Conservation (phyloP, 192 early-diverging fungal genomes). For the Coemansia sp. region DNA sequence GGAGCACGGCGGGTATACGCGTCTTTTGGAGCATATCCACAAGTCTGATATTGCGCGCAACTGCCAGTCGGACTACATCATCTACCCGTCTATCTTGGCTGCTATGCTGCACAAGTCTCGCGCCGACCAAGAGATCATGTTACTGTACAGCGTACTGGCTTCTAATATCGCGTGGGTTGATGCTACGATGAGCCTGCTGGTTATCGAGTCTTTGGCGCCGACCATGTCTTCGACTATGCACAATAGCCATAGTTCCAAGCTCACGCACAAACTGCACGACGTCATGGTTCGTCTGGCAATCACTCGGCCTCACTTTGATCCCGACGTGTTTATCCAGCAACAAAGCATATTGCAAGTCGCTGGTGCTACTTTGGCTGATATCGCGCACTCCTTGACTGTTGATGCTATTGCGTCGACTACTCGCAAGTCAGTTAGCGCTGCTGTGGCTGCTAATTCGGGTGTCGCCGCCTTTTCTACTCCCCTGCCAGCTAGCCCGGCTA, state of each 20-base stretch:
- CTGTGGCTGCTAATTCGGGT: neutral
- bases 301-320: slow-evolving; percentile 57
- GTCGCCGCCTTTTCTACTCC: neutral
- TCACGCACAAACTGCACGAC: slow-evolving; percentile 55
- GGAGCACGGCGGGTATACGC: slow-evolving; percentile 53
- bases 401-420: slow-evolving; percentile 46
- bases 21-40: slow-evolving; percentile 54
- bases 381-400: slow-evolving; percentile 40
- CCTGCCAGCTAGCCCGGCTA: slow-evolving; percentile 17
- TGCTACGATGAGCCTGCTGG: slow-evolving; percentile 49
- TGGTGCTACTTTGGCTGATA: slow-evolving; percentile 22
- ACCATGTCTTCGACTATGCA: slow-evolving; percentile 39
- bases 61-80: slow-evolving; percentile 53
- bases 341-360: slow-evolving; percentile 32
- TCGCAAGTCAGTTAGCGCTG: slow-evolving; percentile 47
- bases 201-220: slow-evolving; percentile 56
- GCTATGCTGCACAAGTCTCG: slow-evolving; percentile 56
- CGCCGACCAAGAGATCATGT: slow-evolving; percentile 53
- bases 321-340: slow-evolving; percentile 57
- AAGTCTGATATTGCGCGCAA: slow-evolving; percentile 47
- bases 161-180: slow-evolving; percentile 55
- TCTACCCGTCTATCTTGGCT: slow-evolving; percentile 54
- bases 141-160: slow-evolving; percentile 51
- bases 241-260: slow-evolving; percentile 50
- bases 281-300: slow-evolving; percentile 55